Percentiles rank a stretch among this genome's conserved stretches.
These are phyloP conservation scores for Coleophoma cylindrospora DNA, from an alignment of 2,329 filamentous ascomycete species.

Conservation along the genomic window DNA sequence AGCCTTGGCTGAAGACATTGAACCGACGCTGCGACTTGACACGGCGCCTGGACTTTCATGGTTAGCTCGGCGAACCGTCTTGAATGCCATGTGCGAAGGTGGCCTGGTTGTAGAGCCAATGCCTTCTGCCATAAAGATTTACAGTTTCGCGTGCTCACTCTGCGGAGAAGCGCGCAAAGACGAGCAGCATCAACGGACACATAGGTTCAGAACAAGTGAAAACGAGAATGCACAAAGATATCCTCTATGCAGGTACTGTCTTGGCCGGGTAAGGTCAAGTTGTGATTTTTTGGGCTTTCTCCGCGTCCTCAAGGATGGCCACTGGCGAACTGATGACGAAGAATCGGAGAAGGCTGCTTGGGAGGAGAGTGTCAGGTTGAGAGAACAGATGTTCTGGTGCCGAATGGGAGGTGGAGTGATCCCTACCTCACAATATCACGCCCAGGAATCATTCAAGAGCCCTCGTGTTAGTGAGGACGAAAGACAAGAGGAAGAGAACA, in stretches of 20 bases:
- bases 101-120: constrained; percentile 87
- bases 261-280: constrained; percentile 76
- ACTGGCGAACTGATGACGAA: constrained; percentile 78
- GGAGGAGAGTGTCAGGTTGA: constrained; percentile 86
- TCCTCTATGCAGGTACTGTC: constrained; percentile 83
- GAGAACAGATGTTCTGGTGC: constrained; percentile 97
- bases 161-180: constrained; percentile 81
- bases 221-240: constrained; percentile 83
- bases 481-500: constrained; percentile 20
- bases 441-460: constrained; percentile 14
- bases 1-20: constrained; percentile 82
- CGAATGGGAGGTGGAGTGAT: constrained; percentile 88
- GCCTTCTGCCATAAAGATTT: constrained; percentile 47
- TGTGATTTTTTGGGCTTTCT: constrained; percentile 93
- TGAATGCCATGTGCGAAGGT: constrained; percentile 79
- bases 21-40: constrained; percentile 88
- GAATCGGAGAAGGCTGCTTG: constrained; percentile 85
- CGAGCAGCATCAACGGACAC: constrained; percentile 66
- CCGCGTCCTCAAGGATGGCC: constrained; percentile 85
- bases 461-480: constrained; percentile 23
- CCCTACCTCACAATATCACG: constrained; percentile 37
- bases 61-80: constrained; percentile 80
- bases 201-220: constrained; percentile 86
- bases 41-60: constrained; percentile 87
- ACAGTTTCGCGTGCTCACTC: constrained; percentile 58